Evolutionary conservation across 2,329 filamentous ascomycete genomes (phyloP), one percentile per base, ranked within the genome.

Genomic region (Calonectria fujianensis): DNA sequence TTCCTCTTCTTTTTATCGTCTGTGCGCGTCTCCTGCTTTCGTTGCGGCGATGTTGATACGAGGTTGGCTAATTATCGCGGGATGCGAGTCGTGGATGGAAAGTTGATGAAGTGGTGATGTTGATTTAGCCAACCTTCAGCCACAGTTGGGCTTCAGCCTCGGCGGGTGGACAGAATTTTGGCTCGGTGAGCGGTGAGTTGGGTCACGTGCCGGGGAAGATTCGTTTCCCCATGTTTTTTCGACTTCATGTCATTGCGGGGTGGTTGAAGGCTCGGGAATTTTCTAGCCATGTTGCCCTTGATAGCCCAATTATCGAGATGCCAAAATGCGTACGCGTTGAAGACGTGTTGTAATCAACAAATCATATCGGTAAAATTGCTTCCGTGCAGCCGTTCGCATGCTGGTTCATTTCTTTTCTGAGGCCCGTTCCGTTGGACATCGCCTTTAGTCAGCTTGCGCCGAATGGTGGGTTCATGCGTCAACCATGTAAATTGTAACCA

Each of bases 111-210:
- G 31, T 57, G 51, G 66, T 39, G 59, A 41, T 66, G 67, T 65
- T 73, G 65, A 48, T 29, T 64, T 57, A 59, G 50, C 65, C 48
- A 74, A 75, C 74, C 71, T 76, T 67, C 54, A 57, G 48, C 72
- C 29, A 27, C 68, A 27, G 64, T 72, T 64, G 68, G 48, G 41
- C 52, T 65, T 75, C 78, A 81, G 79, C 78, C 74, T 77, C 72
- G 74, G 72, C 39, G 48, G 45, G 64, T 29, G 8, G 8, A 18
- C 16, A 39, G 72, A 74, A 68, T 65, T 69, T 57, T 67, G 67
- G 66, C 59, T 71, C 70, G 69, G 74, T 74, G 76, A 70, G 68
- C 65, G 68, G 72, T 54, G 35, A 65, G 20, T 1, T 2, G 31
- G 9, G 64, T 74, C 68, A 74, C 72, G 68, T 74, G 68, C 29